These are phyloP conservation scores for Globisporangium barbulae DNA, from an alignment of 352 stramenopile genomes.

Conservation along the genomic window DNA sequence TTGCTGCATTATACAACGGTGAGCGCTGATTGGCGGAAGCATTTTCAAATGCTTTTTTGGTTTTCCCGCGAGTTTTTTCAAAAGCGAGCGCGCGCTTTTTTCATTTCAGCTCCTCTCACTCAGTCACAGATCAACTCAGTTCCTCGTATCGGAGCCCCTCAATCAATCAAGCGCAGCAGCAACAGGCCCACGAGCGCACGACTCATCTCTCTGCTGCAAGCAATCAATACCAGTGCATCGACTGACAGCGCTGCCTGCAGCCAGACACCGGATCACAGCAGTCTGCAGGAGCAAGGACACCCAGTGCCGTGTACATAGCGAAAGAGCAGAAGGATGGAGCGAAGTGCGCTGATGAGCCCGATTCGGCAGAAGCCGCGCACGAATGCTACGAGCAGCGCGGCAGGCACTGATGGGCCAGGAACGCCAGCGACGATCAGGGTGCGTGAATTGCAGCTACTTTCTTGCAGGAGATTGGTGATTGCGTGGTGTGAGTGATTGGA, in stretches of 20 bases:
- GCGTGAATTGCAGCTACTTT: background rate
- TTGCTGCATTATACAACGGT: slow-evolving; percentile 10
- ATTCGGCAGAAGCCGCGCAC: slow-evolving; percentile 22
- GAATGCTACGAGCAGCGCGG: background rate
- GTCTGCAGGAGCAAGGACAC: background rate
- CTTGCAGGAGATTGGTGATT: background rate
- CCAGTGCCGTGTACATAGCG: background rate
- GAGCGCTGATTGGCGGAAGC: slow-evolving; percentile 30
- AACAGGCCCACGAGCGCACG: background rate
- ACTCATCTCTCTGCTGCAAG: background rate
- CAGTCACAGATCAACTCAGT: slow-evolving; percentile 7
- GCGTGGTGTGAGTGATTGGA: background rate
- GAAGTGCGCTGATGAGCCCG: slow-evolving; percentile 42
- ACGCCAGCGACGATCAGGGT: slow-evolving; percentile 26
- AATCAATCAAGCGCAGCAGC: background rate
- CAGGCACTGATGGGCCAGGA: slow-evolving; percentile 11
- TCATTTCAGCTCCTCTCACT: background rate
- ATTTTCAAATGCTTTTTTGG: slow-evolving; percentile 8
- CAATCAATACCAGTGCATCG: too few relatives aligned
- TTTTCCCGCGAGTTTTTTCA: slow-evolving; percentile 18
- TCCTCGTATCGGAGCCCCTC: slow-evolving; percentile 4
- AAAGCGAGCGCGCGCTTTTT: slow-evolving; percentile 17
- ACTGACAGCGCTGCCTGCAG: background rate
- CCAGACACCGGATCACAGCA: background rate
- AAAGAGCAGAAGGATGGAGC: slow-evolving; percentile 22